phyloP scores from a whole-genome alignment of 163 green algal genomes.

The Picocystis sp. region DNA sequence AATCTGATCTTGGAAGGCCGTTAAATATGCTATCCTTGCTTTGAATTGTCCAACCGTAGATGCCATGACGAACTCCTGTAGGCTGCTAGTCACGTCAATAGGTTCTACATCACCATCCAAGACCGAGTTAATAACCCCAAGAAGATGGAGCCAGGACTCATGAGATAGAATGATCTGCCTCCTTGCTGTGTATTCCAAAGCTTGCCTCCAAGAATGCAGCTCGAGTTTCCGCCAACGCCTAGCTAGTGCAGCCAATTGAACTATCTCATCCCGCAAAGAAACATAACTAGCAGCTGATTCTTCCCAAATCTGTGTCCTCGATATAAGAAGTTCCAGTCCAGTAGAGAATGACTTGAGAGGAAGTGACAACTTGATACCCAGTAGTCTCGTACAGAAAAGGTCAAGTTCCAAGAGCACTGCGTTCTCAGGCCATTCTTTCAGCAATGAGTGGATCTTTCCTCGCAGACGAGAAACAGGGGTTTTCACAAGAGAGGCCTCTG shows the following conservation, averaged over 20 bases:
- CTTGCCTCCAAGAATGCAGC: slow-evolving; percentile 27
- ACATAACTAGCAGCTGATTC: slow-evolving; percentile 74
- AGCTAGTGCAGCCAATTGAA: slow-evolving; percentile 42
- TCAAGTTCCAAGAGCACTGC: slow-evolving; percentile 65
- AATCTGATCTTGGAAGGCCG: slow-evolving; percentile 50
- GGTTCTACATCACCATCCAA: background rate
- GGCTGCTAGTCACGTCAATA: slow-evolving; percentile 6
- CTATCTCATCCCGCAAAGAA: slow-evolving; percentile 53
- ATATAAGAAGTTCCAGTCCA: slow-evolving; percentile 86
- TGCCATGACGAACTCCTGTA: slow-evolving; percentile 80
- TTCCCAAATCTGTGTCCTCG: slow-evolving; percentile 45
- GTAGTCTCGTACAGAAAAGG: slow-evolving; percentile 52
- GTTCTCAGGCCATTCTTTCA: slow-evolving; percentile 84
- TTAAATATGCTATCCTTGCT: slow-evolving; percentile 52
- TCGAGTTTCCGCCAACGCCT: slow-evolving; percentile 77
- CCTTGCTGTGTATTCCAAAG: slow-evolving; percentile 11
- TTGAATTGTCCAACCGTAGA: slow-evolving; percentile 71
- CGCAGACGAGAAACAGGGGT: too few species aligned
- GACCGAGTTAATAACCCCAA: slow-evolving; percentile 34
- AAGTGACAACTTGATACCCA: slow-evolving; percentile 28
- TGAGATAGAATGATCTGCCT: slow-evolving; percentile 15
- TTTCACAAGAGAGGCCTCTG: too few species aligned
- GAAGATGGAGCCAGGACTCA: slow-evolving; percentile 70
- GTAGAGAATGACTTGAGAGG: slow-evolving; percentile 65
- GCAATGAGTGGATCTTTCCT: slow-evolving; percentile 22